Percentiles rank a stretch among this genome's conserved stretches.
These are phyloP conservation scores for Globisporangium heterothallicum DNA, from an alignment of 352 stramenopile genomes.

Conservation along the genomic window DNA sequence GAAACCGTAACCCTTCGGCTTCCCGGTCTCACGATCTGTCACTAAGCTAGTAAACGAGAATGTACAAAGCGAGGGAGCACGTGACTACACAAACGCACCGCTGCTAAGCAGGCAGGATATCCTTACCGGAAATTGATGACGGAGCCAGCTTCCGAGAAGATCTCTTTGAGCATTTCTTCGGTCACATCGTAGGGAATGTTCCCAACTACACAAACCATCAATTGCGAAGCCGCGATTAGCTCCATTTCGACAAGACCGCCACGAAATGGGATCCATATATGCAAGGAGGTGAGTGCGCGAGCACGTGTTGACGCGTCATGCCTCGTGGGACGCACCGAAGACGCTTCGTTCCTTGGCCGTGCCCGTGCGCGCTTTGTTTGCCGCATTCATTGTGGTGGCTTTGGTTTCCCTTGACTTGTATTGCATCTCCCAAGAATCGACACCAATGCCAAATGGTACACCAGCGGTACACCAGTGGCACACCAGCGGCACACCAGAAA, in stretches of 20 bases:
- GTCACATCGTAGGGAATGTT: constrained; percentile 89
- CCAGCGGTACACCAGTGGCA: neutral
- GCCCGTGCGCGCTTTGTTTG: constrained; percentile 45
- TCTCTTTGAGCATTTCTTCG: constrained; percentile 82
- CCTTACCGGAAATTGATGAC: constrained; percentile 81
- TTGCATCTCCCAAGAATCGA: no score
- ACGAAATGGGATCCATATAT: constrained; percentile 6
- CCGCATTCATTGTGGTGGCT: constrained; percentile 19
- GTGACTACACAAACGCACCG: neutral
- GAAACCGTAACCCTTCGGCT: constrained; percentile 84
- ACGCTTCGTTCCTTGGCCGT: constrained; percentile 84
- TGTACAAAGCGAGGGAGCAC: neutral
- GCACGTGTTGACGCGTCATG: neutral
- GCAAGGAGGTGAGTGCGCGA: neutral
- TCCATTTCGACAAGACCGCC: constrained; percentile 1
- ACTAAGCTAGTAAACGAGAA: constrained; percentile 43
- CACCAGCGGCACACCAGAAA: constrained; percentile 3
- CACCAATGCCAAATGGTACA: neutral
- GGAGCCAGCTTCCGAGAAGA: constrained; percentile 79
- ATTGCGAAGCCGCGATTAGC: no score
- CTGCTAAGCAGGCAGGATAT: neutral
- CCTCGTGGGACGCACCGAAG: constrained; percentile 50
- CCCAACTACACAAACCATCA: constrained; percentile 43
- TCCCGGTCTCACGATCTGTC: constrained; percentile 77
- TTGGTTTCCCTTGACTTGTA: no score